Conservation (phyloP, 2,329 filamentous ascomycete species). For the Botrytis aclada region DNA sequence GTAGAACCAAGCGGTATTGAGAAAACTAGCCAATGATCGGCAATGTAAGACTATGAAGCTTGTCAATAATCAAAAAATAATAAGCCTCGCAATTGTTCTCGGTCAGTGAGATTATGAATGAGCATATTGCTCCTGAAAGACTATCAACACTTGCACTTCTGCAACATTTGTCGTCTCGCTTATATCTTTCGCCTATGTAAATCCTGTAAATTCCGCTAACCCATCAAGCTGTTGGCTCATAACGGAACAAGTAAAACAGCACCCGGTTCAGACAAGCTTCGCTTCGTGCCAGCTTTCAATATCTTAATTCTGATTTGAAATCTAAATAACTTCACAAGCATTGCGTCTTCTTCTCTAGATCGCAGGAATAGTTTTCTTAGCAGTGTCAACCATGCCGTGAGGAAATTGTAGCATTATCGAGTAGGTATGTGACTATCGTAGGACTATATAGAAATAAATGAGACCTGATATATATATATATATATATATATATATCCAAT, state of each 20-base stretch:
- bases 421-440: fast-evolving
- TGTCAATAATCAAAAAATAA: not conserved
- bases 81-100: not conserved
- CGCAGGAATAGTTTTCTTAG: fast-evolving
- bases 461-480: not conserved
- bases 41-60: not conserved
- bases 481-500: not conserved
- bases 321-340: not conserved
- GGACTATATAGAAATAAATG: not conserved
- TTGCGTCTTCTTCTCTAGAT: not conserved
- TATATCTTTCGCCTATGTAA: not conserved
- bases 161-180: not conserved
- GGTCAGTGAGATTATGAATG: not conserved
- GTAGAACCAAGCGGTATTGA: not conserved
- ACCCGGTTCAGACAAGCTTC: not conserved
- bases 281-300: not conserved
- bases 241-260: not conserved
- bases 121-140: not conserved
- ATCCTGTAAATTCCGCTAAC: not conserved
- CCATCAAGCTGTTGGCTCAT: not conserved
- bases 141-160: not conserved
- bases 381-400: not conserved
- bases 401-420: not conserved
- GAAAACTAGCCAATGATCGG: not conserved
- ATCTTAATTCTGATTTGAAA: too few relatives aligned